These are phyloP conservation scores for Spongospora subterranea DNA, from an alignment of 208 protist species.

Conservation along the genomic window DNA sequence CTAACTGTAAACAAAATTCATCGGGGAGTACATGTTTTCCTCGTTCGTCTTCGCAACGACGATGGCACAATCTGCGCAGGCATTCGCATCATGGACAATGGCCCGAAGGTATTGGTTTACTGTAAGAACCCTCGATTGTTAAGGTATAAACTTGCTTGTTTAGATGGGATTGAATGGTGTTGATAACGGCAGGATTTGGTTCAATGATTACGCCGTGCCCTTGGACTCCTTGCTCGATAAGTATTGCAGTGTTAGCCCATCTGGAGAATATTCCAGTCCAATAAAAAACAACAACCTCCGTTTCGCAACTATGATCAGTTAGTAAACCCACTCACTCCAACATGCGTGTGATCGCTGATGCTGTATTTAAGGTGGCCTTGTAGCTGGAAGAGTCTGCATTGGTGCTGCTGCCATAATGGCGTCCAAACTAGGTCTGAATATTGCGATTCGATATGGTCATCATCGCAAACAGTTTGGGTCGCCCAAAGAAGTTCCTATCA, in stretches of 20 bases:
- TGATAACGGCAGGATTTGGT: conserved; percentile 42
- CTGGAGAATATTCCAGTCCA: conserved; percentile 11
- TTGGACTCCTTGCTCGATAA: conserved; percentile 37
- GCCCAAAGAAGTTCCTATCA: conserved; percentile 34
- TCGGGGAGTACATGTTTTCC: conserved; percentile 1
- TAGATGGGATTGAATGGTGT: conserved; percentile 42
- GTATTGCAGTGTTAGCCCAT: background rate
- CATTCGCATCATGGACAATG: conserved; percentile 34
- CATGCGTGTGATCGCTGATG: background rate
- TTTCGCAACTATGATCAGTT: conserved; percentile 46
- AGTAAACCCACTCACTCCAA: background rate
- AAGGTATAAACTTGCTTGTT: background rate
- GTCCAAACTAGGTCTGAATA: conserved; percentile 12
- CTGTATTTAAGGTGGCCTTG: conserved; percentile 24
- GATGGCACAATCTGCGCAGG: conserved; percentile 23
- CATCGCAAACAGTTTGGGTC: conserved; percentile 40
- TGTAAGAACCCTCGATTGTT: background rate
- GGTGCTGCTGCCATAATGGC: background rate
- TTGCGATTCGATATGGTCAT: conserved; percentile 10
- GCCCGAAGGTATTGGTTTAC: conserved; percentile 3
- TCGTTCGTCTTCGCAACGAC: conserved; percentile 32
- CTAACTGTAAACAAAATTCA: conserved; percentile 64
- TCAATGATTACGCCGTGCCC: conserved; percentile 15
- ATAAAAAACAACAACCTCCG: conserved; percentile 20
- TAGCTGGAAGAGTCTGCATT: conserved; percentile 28